Conservation (phyloP, 1,139 yeast species). For the Debaryomyces robertsiae region DNA sequence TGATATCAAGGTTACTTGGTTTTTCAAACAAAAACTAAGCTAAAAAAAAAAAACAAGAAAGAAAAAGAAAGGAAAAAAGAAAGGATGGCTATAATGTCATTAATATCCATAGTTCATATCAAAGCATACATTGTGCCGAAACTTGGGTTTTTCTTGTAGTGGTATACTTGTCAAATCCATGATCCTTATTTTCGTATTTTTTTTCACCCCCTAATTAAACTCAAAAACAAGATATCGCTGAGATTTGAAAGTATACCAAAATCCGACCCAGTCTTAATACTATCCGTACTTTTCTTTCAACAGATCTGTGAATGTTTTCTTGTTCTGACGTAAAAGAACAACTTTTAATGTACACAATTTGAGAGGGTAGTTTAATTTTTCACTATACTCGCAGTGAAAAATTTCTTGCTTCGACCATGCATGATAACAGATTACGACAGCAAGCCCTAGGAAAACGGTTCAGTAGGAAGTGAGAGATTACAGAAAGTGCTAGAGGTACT, state of each 20-base stretch:
- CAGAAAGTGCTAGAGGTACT: no score
- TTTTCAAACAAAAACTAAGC: conserved; percentile 7
- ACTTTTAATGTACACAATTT: not conserved
- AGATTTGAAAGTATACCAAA: conserved; percentile 2
- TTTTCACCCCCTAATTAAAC: conserved; percentile 3
- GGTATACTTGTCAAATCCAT: conserved; percentile 5
- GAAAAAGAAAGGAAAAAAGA: conserved; percentile 7
- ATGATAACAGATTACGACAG: conserved; percentile 5
- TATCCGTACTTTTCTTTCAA: conserved; percentile 8
- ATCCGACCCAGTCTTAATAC: not conserved
- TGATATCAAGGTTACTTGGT: not conserved
- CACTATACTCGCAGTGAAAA: conserved; percentile 7
- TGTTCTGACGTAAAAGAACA: not conserved
- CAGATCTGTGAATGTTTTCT: conserved; percentile 6
- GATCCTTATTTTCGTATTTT: conserved; percentile 8
- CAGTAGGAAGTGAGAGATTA: not conserved
- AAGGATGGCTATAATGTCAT: conserved; percentile 6
- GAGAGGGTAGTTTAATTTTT: conserved; percentile 8
- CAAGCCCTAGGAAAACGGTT: not conserved
- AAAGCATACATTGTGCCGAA: not conserved
- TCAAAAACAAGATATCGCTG: conserved; percentile 3
- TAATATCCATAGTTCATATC: conserved; percentile 4
- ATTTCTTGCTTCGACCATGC: conserved; percentile 4
- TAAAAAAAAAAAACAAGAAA: conserved; percentile 5
- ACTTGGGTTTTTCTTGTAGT: not conserved